Base-by-base conservation (phyloP, 2,329 filamentous ascomycete species). In the Epichloe gansuensis region DNA sequence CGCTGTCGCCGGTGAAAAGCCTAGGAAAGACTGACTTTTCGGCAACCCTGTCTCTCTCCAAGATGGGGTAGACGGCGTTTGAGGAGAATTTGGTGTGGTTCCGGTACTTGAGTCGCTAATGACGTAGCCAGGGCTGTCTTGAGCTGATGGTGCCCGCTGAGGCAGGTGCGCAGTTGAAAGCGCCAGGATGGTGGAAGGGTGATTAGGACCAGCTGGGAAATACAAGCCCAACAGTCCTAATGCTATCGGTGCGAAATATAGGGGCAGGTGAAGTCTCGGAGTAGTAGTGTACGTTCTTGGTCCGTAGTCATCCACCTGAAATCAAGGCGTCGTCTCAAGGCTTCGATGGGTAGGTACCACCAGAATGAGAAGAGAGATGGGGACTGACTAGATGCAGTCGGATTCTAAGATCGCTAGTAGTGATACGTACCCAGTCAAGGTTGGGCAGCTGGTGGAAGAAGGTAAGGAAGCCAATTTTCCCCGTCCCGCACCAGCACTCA, bases 161-260 rank as follows among this genome's bases (percentile, higher is more conserved):
- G 62, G 66, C 66, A 63, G 61, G 61, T 61, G 58, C 56, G 59
- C 55, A 51, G 63, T 61, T 55, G 58, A 56, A 57, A 58, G 57
- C 58, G 66, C 67, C 67, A 69, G 66, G 50, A 61, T 65, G 65
- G 53, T 55, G 56, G 12, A 49, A 55, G 47, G 51, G 53, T 15
- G 9, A 48, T 57, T 54, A 58, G 62, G 63, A 67, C 61, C 60
- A 60, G 60, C 60, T 66, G 62, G 63, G 64, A 53, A 50, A 60
- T 49, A 51, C 59, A 54, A 61, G 61, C 67, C 65, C 67, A 67
- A 64, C 59, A 67, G 65, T 64, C 62, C 66, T 59, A 41, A 57
- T 35, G 47, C 43, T 52, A 48, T 55, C 51, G 46, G 34, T 31
- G 40, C 21, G 35, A 4, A 21, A n/a, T 27, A 17, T 23, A 44